These are phyloP conservation scores for Aristolochia contorta DNA, from an alignment of 164 flowering plant genomes.

Conservation along the genomic window DNA sequence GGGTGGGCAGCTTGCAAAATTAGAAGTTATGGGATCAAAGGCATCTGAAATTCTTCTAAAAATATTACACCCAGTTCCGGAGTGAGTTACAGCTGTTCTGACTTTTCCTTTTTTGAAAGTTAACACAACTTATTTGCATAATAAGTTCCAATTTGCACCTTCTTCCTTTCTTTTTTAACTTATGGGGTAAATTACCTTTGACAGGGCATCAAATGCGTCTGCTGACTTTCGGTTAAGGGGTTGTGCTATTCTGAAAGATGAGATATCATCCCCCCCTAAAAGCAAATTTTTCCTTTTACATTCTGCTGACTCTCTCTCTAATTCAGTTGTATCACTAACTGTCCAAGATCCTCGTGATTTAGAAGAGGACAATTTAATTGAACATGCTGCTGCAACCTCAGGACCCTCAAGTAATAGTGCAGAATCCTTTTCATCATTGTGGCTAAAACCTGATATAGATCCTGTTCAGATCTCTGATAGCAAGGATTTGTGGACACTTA, in stretches of 20 bases:
- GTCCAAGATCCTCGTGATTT: constrained; percentile 68
- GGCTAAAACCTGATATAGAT: constrained; percentile 16
- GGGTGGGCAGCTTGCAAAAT: constrained; percentile 60
- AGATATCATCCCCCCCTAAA: constrained; percentile 9
- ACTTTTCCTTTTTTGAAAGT: too few species aligned
- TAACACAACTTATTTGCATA: too few species aligned
- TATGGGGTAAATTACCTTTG: constrained; percentile 1
- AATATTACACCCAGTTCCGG: constrained; percentile 35
- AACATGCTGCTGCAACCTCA: constrained; percentile 10
- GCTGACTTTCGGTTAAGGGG: constrained; percentile 20
- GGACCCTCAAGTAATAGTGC: constrained; percentile 8
- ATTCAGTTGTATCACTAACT: constrained; percentile 40
- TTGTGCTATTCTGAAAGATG: constrained; percentile 20
- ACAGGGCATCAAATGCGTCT: constrained; percentile 23
- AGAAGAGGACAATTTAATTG: constrained; percentile 13
- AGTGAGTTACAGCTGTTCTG: constrained; percentile 31
- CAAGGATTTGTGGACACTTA: constrained; percentile 50
- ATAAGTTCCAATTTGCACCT: neutral
- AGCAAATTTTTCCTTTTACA: constrained; percentile 22
- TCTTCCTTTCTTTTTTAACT: neutral
- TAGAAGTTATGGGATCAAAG: constrained; percentile 64
- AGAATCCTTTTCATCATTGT: constrained; percentile 13
- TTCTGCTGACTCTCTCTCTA: constrained; percentile 34
- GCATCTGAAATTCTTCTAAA: constrained; percentile 59
- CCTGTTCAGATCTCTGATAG: constrained; percentile 11